Conservation (phyloP, 352 stramenopile species). For the Phytophthora pseudosyringae region DNA sequence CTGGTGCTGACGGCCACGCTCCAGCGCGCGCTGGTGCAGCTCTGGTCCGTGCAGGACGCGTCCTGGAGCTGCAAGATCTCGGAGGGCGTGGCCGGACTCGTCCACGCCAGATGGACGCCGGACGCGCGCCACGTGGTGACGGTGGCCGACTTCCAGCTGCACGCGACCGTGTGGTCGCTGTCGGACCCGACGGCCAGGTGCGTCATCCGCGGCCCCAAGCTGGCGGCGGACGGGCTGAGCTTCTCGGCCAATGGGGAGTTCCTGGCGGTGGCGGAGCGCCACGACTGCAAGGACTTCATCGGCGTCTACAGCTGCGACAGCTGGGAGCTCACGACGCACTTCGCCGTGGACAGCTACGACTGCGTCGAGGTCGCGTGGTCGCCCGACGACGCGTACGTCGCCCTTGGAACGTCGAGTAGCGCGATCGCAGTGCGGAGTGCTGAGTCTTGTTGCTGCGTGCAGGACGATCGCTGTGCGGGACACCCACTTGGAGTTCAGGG, state of each 20-base stretch:
- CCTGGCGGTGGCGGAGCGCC: constrained; percentile 71
- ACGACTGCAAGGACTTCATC: constrained; percentile 86
- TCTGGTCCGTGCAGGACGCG: constrained; percentile 71
- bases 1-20: constrained; percentile 66
- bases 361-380: constrained; percentile 77
- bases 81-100: constrained; percentile 74
- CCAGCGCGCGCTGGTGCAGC: constrained; percentile 74
- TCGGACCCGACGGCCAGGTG: constrained; percentile 59
- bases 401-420: background rate
- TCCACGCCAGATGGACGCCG: constrained; percentile 57
- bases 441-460: background rate
- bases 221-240: constrained; percentile 64
- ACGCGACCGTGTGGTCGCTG: constrained; percentile 84
- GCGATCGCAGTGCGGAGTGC: background rate
- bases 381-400: constrained; percentile 67
- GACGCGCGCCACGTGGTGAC: constrained; percentile 77
- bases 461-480: constrained; percentile 74
- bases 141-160: constrained; percentile 86
- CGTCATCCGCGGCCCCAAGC: constrained; percentile 73
- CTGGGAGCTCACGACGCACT: constrained; percentile 78
- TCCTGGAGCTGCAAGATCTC: constrained; percentile 79
- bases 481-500: constrained; percentile 74
- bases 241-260: constrained; percentile 69
- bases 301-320: constrained; percentile 78
- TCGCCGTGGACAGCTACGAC: constrained; percentile 82